Percentiles rank a stretch among this genome's conserved stretches.
These are phyloP conservation scores for Osmanthus fragrans DNA, from an alignment of 257 asterid species.

Conservation along the genomic window DNA sequence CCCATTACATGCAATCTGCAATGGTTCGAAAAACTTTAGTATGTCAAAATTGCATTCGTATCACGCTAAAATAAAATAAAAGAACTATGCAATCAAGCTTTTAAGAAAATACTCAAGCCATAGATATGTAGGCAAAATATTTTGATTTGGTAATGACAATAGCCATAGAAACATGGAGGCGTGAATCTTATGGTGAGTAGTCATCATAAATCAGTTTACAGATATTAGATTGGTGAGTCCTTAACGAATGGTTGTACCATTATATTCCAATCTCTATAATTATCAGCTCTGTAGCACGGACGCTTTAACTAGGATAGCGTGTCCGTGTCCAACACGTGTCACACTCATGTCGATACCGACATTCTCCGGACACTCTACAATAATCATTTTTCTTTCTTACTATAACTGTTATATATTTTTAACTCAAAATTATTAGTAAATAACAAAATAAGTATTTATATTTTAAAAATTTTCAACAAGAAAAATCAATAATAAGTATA, in stretches of 20 bases:
- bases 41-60: background rate
- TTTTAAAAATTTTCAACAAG: too few relatives aligned
- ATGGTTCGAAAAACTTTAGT: background rate
- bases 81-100: background rate
- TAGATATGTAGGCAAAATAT: background rate
- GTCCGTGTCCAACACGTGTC: too few relatives aligned
- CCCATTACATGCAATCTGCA: background rate
- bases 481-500: too few relatives aligned
- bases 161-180: background rate
- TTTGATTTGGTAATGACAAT: background rate
- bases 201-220: constrained; percentile 17
- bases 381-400: too few relatives aligned
- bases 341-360: too few relatives aligned
- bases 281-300: too few relatives aligned
- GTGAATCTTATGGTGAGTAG: constrained; percentile 14
- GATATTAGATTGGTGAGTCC: constrained; percentile 16
- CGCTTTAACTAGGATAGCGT: too few relatives aligned
- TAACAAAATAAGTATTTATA: too few relatives aligned
- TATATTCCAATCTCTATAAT: background rate
- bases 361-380: too few relatives aligned
- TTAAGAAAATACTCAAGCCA: background rate
- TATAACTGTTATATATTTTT: too few relatives aligned
- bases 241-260: background rate
- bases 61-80: background rate
- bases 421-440: too few relatives aligned